A percentile compares a stretch with the other conserved stretches of the same genome.
phyloP scores from a whole-genome alignment of 352 stramenopile species.

The Phytophthora parvispora region DNA sequence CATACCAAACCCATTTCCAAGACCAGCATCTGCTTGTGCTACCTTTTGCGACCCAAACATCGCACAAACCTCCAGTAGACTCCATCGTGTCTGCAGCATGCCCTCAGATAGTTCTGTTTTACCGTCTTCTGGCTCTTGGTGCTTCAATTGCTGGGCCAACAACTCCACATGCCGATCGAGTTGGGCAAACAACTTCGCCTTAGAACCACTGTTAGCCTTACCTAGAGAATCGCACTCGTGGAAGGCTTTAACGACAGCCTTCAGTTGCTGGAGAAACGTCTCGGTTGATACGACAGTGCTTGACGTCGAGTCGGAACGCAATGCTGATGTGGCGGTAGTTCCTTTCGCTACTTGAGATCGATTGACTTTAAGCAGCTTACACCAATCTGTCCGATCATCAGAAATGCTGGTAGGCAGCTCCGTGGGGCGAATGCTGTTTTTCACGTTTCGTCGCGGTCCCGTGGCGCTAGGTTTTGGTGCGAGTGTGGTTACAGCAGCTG shows the following conservation, averaged over 20 bases:
- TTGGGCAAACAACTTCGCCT: constrained; percentile 53
- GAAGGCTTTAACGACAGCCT: constrained; percentile 60
- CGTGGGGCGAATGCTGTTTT: constrained; percentile 57
- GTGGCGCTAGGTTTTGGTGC: neutral
- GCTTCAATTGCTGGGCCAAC: constrained; percentile 54
- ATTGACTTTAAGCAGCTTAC: constrained; percentile 66
- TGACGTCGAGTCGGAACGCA: neutral
- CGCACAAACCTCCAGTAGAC: constrained; percentile 60
- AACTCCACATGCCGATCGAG: constrained; percentile 68
- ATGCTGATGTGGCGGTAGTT: neutral
- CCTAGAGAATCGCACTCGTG: constrained; percentile 37
- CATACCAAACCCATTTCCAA: constrained; percentile 49
- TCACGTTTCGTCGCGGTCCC: constrained; percentile 12
- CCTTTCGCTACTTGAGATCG: constrained; percentile 12
- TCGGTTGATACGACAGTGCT: constrained; percentile 37
- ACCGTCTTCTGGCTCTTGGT: constrained; percentile 31
- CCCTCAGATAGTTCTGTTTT: constrained; percentile 22
- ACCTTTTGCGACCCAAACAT: constrained; percentile 58
- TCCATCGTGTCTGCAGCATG: constrained; percentile 62
- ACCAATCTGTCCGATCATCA: constrained; percentile 74
- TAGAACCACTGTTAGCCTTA: constrained; percentile 13
- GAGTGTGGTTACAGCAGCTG: neutral
- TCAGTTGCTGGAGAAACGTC: constrained; percentile 62
- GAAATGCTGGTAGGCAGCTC: constrained; percentile 62
- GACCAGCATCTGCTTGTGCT: constrained; percentile 29